phyloP scores from a whole-genome alignment of 2,329 filamentous ascomycete genomes.

The Phyllachora maydis region DNA sequence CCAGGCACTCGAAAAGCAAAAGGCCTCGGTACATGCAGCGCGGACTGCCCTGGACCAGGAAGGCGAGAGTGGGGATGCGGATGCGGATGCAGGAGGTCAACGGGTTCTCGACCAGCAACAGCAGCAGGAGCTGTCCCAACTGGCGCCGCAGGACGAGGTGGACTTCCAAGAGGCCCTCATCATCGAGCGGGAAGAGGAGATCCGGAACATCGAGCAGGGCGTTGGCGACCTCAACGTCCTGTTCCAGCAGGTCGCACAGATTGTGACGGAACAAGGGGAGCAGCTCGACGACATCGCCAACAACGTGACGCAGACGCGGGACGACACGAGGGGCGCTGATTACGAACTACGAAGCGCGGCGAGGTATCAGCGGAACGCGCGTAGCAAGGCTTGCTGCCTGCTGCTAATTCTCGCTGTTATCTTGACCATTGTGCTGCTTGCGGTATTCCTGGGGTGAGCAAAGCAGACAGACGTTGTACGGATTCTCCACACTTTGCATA shows the following conservation, averaged over 20 bases:
- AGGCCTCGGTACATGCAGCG: slow-evolving; percentile 65
- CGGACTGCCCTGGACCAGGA: slow-evolving; percentile 55
- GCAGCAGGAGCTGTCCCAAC: slow-evolving; percentile 55
- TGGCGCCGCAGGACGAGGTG: slow-evolving; percentile 84
- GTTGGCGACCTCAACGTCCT: slow-evolving; percentile 92
- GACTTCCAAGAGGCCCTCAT: slow-evolving; percentile 95
- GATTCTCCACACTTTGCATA: no score
- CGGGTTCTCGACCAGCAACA: no score
- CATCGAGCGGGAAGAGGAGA: slow-evolving; percentile 89
- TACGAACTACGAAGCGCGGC: slow-evolving; percentile 68
- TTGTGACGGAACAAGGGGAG: slow-evolving; percentile 85
- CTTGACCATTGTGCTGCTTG: slow-evolving; percentile 72
- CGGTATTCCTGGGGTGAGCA: slow-evolving; percentile 53
- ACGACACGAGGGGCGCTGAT: slow-evolving; percentile 71
- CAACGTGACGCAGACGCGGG: slow-evolving; percentile 67
- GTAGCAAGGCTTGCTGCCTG: slow-evolving; percentile 86
- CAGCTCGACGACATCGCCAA: slow-evolving; percentile 71
- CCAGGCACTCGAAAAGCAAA: slow-evolving; percentile 77
- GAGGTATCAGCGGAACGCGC: slow-evolving; percentile 83
- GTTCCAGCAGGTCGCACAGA: slow-evolving; percentile 94
- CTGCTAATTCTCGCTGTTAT: slow-evolving; percentile 78
- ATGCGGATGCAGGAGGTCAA: no score
- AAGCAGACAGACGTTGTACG: no score
- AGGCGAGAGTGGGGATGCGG: slow-evolving; percentile 16
- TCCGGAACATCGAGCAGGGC: slow-evolving; percentile 90